Percentiles rank a stretch among this genome's conserved stretches.
phyloP scores from a whole-genome alignment of 768 basidiomycete genomes.

The Trametes villosa region DNA sequence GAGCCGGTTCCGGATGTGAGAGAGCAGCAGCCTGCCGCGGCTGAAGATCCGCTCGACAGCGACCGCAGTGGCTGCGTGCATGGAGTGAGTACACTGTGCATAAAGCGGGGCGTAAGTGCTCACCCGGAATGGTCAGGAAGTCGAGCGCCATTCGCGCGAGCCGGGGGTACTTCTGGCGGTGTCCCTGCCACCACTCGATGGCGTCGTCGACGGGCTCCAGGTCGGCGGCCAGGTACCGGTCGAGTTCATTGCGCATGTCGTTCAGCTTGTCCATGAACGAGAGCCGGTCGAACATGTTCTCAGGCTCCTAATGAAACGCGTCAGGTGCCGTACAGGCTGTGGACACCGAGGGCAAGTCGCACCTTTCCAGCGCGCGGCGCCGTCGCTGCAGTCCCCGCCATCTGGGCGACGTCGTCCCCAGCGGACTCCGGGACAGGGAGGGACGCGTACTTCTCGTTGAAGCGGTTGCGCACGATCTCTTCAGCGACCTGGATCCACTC shows the following conservation, averaged over 20 bases:
- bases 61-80: conserved; percentile 23
- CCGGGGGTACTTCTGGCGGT: conserved; percentile 28
- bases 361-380: too few relatives aligned
- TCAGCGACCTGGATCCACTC: conserved; percentile 13
- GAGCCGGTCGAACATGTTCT: conserved; percentile 39
- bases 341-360: too few relatives aligned
- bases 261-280: conserved; percentile 15
- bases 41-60: conserved; percentile 22
- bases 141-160: conserved; percentile 16
- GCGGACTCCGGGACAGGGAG: too few relatives aligned
- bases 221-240: conserved; percentile 33
- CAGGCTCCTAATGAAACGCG: too few relatives aligned
- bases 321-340: neutral
- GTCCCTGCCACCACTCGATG: conserved; percentile 39
- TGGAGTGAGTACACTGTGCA: too few relatives aligned
- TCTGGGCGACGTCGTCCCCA: too few relatives aligned
- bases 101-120: too few relatives aligned
- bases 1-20: conserved; percentile 9
- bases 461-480: neutral
- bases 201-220: conserved; percentile 30
- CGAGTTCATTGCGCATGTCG: conserved; percentile 34
- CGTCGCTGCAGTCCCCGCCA: too few relatives aligned
- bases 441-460: neutral
- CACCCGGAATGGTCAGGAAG: too few relatives aligned
- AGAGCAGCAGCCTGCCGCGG: conserved; percentile 13